Evolutionary conservation across 1,139 yeast species (phyloP).

Genomic region (Sugiyamaella sp.): DNA sequence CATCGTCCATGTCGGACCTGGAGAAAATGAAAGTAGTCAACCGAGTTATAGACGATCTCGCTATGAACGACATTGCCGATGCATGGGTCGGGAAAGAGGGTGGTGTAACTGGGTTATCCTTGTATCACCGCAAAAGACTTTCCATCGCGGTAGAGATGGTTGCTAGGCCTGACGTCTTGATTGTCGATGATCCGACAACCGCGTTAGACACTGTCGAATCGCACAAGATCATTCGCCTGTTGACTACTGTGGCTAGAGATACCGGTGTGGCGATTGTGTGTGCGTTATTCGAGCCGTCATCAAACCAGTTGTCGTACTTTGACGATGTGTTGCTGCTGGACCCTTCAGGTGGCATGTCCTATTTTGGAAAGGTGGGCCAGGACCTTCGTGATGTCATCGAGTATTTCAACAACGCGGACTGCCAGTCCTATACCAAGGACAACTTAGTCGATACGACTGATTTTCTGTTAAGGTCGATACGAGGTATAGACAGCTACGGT

Average conservation of each 20-base stretch:
- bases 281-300: constrained; percentile 63
- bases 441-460: constrained; percentile 10
- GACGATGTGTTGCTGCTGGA: constrained; percentile 53
- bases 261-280: constrained; percentile 60
- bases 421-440: background rate
- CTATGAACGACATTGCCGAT: constrained; percentile 62
- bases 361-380: constrained; percentile 66
- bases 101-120: constrained; percentile 54
- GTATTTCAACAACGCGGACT: constrained; percentile 53
- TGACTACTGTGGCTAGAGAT: constrained; percentile 51
- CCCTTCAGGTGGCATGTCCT: constrained; percentile 64
- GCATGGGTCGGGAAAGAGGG: constrained; percentile 61
- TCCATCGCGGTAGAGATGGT: constrained; percentile 67
- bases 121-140: constrained; percentile 65
- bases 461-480: constrained; percentile 8
- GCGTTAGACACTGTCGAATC: constrained; percentile 64
- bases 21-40: constrained; percentile 63
- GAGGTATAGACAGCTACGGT: background rate
- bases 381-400: constrained; percentile 52
- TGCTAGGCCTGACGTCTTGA: constrained; percentile 56
- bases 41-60: constrained; percentile 55
- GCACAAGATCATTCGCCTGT: constrained; percentile 56
- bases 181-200: constrained; percentile 61
- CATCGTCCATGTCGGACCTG: constrained; percentile 48
- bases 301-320: constrained; percentile 55